Base-by-base conservation (phyloP, 1,139 yeast genomes). In the Nakaseomyces kungkrabaensis region DNA sequence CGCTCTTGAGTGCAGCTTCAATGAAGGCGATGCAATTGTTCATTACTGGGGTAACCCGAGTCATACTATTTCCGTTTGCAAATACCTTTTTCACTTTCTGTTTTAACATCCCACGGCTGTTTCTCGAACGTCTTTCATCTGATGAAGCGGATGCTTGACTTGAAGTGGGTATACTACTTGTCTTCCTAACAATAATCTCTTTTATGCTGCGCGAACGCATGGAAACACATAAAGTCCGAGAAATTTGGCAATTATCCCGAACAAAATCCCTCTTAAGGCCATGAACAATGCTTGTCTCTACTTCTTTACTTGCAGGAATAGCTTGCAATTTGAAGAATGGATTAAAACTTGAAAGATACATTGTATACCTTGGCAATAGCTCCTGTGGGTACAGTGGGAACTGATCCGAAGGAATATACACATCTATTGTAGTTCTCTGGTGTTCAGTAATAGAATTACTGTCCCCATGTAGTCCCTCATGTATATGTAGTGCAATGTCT, bases 171-270 rank as follows among this genome's bases (percentile, higher is more conserved):
- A 31, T 13, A 9, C 17, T 34, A 22, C 40, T 44, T 37, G 60
- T 63, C 47, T 57, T 62, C 43, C 54, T 68, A 72, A 78, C 70
- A 47, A 74, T 75, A 26, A 79, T 71, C 44, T 75, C 70, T 57
- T 77, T 78, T 47, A 80, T 76, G 55, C 80, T 85, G 31, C 84
- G 65, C 0, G 81, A 80, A 41, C 84, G 63, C 46, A 80, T 66
- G 50, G 81, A 76, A 3, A 80, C 64, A 7, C 70, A 51, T 6
- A 71, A 52, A 0, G 72, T 66, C 59, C 11, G 45, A 46, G 4
- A 48, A 40, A 37, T 42, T 10, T 17, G 29, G 37, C 43, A 46
- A 37, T 49, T 51, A n/a, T 52, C 52, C 22, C 46, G 49, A 31
- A 71, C 61, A 50, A 80, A 61, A 58, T 80, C 85, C 52, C 72